phyloP scores from a whole-genome alignment of 192 early-diverging fungal species.

The Haplosporangium gracile region DNA sequence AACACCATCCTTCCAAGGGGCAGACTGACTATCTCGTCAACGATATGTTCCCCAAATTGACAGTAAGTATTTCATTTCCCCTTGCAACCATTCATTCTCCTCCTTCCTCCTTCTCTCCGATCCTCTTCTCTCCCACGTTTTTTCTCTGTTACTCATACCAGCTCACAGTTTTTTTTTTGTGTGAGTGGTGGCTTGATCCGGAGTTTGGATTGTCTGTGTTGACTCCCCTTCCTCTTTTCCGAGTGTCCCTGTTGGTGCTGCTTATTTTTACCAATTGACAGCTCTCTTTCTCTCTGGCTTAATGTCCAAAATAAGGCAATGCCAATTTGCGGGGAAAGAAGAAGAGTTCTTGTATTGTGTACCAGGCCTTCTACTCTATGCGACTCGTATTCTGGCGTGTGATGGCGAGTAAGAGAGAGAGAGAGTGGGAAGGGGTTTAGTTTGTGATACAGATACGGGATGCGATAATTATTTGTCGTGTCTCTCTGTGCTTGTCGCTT shows the following conservation, averaged over 20 bases:
- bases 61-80: slow-evolving; percentile 31
- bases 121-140: background rate
- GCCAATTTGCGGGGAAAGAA: slow-evolving; percentile 25
- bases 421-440: background rate
- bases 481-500: background rate
- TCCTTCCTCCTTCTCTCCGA: background rate
- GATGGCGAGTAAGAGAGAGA: slow-evolving; percentile 10
- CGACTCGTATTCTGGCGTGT: slow-evolving; percentile 15
- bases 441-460: background rate
- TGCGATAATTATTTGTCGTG: slow-evolving; percentile 3
- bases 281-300: background rate
- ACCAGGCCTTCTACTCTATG: background rate
- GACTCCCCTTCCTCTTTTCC: background rate
- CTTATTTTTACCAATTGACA: background rate
- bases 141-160: slow-evolving; percentile 14
- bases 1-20: slow-evolving; percentile 50
- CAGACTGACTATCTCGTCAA: slow-evolving; percentile 55
- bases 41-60: slow-evolving; percentile 57
- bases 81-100: background rate
- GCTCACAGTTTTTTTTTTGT: background rate
- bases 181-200: background rate
- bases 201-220: background rate
- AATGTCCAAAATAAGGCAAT: slow-evolving; percentile 13
- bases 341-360: background rate
- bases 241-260: slow-evolving; percentile 2